Evolutionary conservation across 1,284 basidiomycete species (phyloP).

Genomic region (Pseudozyma hubeiensis): DNA sequence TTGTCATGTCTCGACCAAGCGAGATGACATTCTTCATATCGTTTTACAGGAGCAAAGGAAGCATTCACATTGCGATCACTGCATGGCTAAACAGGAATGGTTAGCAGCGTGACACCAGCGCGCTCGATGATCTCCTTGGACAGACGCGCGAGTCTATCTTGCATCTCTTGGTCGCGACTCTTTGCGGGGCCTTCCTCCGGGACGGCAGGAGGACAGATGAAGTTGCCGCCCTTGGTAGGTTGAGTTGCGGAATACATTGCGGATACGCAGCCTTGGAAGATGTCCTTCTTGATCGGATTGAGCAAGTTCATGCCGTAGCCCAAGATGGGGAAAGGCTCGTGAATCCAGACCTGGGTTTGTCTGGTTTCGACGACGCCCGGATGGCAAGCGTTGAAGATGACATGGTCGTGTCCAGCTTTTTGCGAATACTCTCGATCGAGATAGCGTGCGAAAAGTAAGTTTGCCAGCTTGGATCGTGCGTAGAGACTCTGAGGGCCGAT

Average conservation of each 20-base stretch:
- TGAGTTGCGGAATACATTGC: slow-evolving; percentile 37
- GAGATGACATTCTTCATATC: no score
- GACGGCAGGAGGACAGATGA: slow-evolving; percentile 28
- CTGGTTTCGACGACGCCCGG: slow-evolving; percentile 32
- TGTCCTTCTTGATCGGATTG: slow-evolving; percentile 40
- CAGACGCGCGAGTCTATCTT: slow-evolving; percentile 23
- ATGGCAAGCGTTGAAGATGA: slow-evolving; percentile 37
- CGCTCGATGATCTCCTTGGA: slow-evolving; percentile 28
- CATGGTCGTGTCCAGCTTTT: slow-evolving; percentile 9
- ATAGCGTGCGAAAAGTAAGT: slow-evolving; percentile 25
- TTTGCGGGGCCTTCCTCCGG: slow-evolving; percentile 27
- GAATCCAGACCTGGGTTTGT: slow-evolving; percentile 32
- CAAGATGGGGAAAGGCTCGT: slow-evolving; percentile 36
- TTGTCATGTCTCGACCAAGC: neutral
- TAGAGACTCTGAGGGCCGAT: slow-evolving; percentile 23
- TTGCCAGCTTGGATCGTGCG: slow-evolving; percentile 27
- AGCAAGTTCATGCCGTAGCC: slow-evolving; percentile 37
- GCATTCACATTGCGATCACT: no score
- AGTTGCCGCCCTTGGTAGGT: slow-evolving; percentile 27
- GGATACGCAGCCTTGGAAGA: slow-evolving; percentile 35
- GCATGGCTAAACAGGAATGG: slow-evolving; percentile 10
- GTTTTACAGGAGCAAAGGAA: neutral
- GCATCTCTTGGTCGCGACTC: slow-evolving; percentile 30
- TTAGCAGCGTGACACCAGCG: slow-evolving; percentile 22
- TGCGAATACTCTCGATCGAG: slow-evolving; percentile 21